phyloP scores from a whole-genome alignment of 331 rosid species.

The Pyracantha coccinea region DNA sequence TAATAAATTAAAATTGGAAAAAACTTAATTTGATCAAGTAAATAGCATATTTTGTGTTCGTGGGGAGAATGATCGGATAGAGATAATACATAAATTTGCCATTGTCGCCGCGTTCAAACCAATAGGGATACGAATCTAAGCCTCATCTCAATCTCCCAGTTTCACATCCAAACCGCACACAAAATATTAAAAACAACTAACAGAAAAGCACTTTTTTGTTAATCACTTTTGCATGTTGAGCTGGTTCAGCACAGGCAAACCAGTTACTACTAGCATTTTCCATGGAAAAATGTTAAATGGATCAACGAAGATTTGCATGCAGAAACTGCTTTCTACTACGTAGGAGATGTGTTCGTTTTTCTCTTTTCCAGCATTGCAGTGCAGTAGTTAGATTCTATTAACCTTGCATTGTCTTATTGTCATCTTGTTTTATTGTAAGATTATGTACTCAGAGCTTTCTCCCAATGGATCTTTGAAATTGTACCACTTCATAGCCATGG shows the following conservation, averaged over 20 bases:
- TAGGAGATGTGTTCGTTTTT: neutral
- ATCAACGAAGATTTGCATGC: neutral
- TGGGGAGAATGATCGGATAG: no score
- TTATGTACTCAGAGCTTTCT: constrained; percentile 49
- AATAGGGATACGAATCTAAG: no score
- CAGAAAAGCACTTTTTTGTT: no score
- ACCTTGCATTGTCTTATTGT: neutral
- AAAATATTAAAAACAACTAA: no score
- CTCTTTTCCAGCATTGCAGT: neutral
- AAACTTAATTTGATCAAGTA: no score
- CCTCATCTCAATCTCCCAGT: no score
- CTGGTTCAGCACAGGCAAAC: neutral
- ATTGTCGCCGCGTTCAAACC: no score
- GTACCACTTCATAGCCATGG: constrained; percentile 87
- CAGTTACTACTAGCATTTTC: neutral
- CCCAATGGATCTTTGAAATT: constrained; percentile 64
- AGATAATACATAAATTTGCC: no score
- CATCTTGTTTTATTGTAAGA: constrained; percentile 22
- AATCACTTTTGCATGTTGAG: neutral
- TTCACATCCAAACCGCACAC: no score
- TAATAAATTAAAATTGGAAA: no score
- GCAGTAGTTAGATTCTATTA: neutral
- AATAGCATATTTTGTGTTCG: no score
- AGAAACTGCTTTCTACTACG: no score
- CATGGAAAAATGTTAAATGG: neutral